phyloP scores from a whole-genome alignment of 306 rosid genomes.

The Hippophae tibetana region DNA sequence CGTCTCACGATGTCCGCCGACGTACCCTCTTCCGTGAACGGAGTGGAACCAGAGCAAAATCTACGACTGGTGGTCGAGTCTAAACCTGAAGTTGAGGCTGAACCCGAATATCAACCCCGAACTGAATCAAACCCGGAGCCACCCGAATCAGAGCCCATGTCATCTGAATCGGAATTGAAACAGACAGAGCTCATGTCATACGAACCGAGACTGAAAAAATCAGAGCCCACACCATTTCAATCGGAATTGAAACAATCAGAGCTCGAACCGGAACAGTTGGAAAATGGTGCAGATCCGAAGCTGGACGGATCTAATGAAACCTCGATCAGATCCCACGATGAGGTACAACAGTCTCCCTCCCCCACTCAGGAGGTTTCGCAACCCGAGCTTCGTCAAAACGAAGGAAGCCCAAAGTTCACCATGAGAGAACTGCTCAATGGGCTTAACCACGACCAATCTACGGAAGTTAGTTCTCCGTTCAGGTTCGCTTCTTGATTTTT shows the following conservation, averaged over 20 bases:
- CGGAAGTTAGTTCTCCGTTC: constrained; percentile 48
- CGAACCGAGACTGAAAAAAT: constrained; percentile 4
- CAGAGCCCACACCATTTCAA: neutral
- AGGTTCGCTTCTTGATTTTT: constrained; percentile 28
- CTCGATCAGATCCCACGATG: constrained; percentile 26
- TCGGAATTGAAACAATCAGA: neutral
- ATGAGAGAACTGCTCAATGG: constrained; percentile 88
- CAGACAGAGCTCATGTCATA: neutral
- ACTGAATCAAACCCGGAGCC: constrained; percentile 9
- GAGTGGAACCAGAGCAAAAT: too few relatives aligned
- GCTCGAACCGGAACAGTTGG: constrained; percentile 11
- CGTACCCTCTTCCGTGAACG: too few relatives aligned
- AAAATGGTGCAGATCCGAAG: constrained; percentile 26
- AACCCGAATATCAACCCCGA: constrained; percentile 5
- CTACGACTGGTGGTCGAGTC: constrained; percentile 14
- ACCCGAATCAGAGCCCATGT: constrained; percentile 2
- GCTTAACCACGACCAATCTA: constrained; percentile 45
- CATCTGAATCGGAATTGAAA: neutral
- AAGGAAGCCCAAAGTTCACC: constrained; percentile 88
- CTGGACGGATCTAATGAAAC: constrained; percentile 13
- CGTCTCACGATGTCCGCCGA: too few relatives aligned
- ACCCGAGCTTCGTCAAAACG: constrained; percentile 62
- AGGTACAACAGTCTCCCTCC: constrained; percentile 11
- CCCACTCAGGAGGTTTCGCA: constrained; percentile 13
- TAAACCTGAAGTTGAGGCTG: constrained; percentile 20